Conservation (phyloP, 371 early-diverging fungal species). For the Apophysomyces ossiformis region DNA sequence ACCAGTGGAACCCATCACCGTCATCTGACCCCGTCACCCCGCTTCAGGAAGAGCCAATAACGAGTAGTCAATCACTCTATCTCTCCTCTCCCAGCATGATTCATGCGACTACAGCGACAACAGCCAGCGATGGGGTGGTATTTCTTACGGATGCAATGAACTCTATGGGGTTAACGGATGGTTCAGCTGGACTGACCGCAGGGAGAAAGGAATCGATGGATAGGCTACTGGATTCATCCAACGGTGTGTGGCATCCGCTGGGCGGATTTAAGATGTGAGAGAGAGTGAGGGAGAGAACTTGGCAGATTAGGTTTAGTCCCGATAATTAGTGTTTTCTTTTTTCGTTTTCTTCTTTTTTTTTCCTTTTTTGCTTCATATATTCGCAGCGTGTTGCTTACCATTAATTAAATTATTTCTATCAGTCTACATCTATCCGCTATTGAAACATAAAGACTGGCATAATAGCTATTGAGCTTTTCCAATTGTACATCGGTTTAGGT, state of each 20-base stretch:
- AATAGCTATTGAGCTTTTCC: background rate
- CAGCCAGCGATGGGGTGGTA: constrained; percentile 8
- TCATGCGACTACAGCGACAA: background rate
- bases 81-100: background rate
- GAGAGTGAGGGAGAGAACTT: background rate
- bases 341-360: background rate
- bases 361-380: background rate
- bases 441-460: background rate
- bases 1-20: constrained; percentile 2
- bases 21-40: constrained; percentile 7
- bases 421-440: too few relatives aligned
- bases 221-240: constrained; percentile 6
- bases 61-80: constrained; percentile 7
- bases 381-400: background rate
- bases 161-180: constrained; percentile 14
- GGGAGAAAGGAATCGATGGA: constrained; percentile 6
- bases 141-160: constrained; percentile 16
- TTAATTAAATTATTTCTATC: too few relatives aligned
- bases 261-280: constrained; percentile 12
- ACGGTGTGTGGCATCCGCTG: constrained; percentile 10
- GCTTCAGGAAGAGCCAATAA: constrained; percentile 6
- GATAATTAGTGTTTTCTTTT: background rate
- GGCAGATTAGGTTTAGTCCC: background rate
- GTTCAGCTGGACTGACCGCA: constrained; percentile 26
- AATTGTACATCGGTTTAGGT: too few relatives aligned